phyloP scores from a whole-genome alignment of 257 asterid genomes.

The Solanum stenotomum region DNA sequence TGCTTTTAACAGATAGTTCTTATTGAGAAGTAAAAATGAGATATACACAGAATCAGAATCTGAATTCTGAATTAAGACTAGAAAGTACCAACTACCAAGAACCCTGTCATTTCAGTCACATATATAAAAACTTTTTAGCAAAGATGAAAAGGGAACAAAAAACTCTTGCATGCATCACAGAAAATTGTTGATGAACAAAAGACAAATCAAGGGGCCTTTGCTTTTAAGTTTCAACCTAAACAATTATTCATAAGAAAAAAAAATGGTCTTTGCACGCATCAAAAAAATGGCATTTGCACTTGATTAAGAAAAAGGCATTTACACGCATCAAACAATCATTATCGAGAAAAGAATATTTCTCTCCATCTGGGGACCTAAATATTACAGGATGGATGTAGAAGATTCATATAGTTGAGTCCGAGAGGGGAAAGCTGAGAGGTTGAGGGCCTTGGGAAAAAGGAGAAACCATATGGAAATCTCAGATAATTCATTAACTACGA shows the following conservation, averaged over 20 bases:
- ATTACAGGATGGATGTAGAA: neutral
- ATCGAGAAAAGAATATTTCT: neutral
- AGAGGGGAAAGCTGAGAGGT: neutral
- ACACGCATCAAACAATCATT: neutral
- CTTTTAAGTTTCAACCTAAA: neutral
- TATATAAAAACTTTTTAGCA: neutral
- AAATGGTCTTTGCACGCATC: neutral
- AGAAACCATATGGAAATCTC: neutral
- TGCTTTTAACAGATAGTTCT: neutral
- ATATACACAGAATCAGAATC: neutral
- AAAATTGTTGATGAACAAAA: neutral
- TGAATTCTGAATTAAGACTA: neutral
- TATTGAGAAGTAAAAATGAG: neutral
- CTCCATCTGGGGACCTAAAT: neutral
- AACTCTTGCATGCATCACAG: neutral
- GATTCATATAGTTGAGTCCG: neutral
- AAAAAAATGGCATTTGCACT: neutral
- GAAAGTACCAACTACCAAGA: neutral
- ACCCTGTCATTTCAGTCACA: neutral
- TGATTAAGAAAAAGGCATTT: neutral
- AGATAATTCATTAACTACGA: neutral
- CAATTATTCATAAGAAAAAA: neutral
- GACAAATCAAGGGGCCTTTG: neutral
- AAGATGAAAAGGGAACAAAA: neutral
- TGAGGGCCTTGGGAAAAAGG: neutral